Conservation (phyloP, 2,329 filamentous ascomycete genomes). For the Amesomyces nigricolor region DNA sequence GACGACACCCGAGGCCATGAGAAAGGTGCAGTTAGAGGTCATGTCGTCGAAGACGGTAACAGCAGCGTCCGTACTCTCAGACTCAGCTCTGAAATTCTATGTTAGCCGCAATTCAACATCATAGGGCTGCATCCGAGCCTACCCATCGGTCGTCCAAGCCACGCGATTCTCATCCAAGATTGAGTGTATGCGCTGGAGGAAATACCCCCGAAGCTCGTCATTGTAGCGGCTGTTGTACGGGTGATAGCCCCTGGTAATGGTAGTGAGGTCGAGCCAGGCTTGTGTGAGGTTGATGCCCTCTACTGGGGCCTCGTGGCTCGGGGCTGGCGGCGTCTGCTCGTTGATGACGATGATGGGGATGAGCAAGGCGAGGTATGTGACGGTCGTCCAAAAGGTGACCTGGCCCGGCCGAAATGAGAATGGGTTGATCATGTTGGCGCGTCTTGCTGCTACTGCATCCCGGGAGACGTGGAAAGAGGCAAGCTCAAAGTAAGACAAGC, state of each 20-base stretch:
- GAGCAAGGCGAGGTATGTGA: conserved; percentile 72
- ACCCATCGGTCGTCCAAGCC: conserved; percentile 39
- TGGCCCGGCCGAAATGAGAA: conserved; percentile 74
- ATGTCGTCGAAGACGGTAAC: conserved; percentile 71
- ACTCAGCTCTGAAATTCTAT: conserved; percentile 23
- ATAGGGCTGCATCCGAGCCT: neutral
- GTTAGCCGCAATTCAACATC: conserved; percentile 12
- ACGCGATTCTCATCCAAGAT: conserved; percentile 62
- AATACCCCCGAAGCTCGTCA: conserved; percentile 70
- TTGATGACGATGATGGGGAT: conserved; percentile 69
- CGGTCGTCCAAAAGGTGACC: conserved; percentile 72
- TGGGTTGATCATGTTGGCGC: conserved; percentile 39
- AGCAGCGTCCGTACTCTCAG: conserved; percentile 9
- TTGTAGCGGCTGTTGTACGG: conserved; percentile 85
- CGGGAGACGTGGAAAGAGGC: neutral
- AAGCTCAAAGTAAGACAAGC: neutral
- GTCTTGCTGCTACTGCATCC: too few relatives aligned
- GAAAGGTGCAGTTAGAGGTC: conserved; percentile 69
- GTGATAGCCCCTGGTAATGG: conserved; percentile 69
- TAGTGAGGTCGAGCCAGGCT: conserved; percentile 78
- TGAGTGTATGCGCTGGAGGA: conserved; percentile 63
- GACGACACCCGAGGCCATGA: conserved; percentile 32
- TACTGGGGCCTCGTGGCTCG: conserved; percentile 45
- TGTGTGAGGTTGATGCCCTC: conserved; percentile 73
- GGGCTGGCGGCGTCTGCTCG: conserved; percentile 65